Percentiles rank a stretch among this genome's conserved stretches.
Evolutionary conservation across 176 grass and related monocot genomes (phyloP).

Genomic region (Saccharum spontaneum): DNA sequence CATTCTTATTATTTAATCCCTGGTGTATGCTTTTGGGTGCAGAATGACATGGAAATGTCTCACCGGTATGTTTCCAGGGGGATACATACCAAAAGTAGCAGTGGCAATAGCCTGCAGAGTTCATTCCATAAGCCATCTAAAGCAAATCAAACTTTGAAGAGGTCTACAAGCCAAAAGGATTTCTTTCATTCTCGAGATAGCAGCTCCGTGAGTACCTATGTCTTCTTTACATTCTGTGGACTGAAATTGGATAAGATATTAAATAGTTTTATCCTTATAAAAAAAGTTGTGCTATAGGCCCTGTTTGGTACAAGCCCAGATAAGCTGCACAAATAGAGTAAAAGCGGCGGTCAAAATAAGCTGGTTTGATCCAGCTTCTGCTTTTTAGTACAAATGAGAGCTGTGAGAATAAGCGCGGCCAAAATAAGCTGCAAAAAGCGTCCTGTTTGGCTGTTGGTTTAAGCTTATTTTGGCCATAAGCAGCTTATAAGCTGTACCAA

Average conservation of each 20-base stretch:
- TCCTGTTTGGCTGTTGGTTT: no score
- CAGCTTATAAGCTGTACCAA: no score
- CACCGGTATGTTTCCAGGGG: slow-evolving; percentile 30
- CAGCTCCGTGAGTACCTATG: slow-evolving; percentile 60
- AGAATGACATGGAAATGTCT: slow-evolving; percentile 67
- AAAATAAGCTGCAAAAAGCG: no score
- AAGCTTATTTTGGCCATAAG: no score
- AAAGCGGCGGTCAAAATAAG: no score
- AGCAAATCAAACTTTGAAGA: slow-evolving; percentile 48
- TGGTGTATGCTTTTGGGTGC: slow-evolving; percentile 31
- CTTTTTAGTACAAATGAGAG: no score
- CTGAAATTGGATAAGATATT: slow-evolving; percentile 3
- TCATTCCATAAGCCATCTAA: slow-evolving; percentile 60
- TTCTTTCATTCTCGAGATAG: slow-evolving; percentile 69
- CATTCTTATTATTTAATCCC: slow-evolving; percentile 17
- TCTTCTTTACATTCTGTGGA: background rate
- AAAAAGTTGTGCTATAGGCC: background rate
- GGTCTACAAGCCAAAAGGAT: slow-evolving; percentile 75
- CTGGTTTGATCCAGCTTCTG: no score
- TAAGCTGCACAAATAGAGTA: no score
- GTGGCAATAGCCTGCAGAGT: slow-evolving; percentile 25
- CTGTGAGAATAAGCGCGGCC: no score
- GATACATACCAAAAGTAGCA: slow-evolving; percentile 42
- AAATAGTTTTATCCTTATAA: background rate
- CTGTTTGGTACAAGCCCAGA: no score